Evolutionary conservation across 192 early-diverging fungal species (phyloP).

Genomic region (Coemansia sp.): DNA sequence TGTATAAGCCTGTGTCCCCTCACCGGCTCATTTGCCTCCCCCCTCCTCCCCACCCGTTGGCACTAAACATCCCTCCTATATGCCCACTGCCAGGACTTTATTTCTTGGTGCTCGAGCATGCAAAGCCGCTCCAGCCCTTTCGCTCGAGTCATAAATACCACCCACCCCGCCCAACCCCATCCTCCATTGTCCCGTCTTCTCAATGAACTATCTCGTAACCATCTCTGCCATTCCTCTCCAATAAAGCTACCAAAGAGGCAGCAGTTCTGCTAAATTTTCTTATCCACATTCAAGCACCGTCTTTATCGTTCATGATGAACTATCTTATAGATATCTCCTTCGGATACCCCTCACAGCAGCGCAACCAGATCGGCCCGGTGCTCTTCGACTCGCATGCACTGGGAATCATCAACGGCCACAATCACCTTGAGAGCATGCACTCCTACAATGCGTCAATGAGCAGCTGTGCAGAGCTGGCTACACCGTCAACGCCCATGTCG

Average conservation of each 20-base stretch:
- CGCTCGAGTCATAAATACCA: background rate
- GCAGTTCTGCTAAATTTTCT: background rate
- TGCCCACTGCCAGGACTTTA: background rate
- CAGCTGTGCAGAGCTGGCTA: background rate
- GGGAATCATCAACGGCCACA: conserved; percentile 17
- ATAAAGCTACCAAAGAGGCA: background rate
- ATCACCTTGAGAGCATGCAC: conserved; percentile 22
- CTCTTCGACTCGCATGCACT: conserved; percentile 30
- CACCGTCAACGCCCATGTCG: conserved; percentile 36
- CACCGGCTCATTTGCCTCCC: conserved; percentile 2
- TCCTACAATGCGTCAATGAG: conserved; percentile 14
- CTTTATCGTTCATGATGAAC: conserved; percentile 4
- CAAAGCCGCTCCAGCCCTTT: background rate
- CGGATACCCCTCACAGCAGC: conserved; percentile 34
- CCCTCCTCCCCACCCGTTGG: background rate
- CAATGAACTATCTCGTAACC: background rate
- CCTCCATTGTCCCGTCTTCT: background rate
- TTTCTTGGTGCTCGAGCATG: background rate
- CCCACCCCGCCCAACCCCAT: too few relatives aligned
- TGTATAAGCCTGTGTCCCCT: background rate
- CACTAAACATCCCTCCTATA: background rate
- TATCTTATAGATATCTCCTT: conserved; percentile 35
- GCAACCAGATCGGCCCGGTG: conserved; percentile 20
- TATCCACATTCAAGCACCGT: background rate
- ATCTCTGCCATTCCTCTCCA: background rate